Percentiles rank a stretch among this genome's conserved stretches.
phyloP scores from a whole-genome alignment of 129 eudicot genomes.

The Sambucus nigra region DNA sequence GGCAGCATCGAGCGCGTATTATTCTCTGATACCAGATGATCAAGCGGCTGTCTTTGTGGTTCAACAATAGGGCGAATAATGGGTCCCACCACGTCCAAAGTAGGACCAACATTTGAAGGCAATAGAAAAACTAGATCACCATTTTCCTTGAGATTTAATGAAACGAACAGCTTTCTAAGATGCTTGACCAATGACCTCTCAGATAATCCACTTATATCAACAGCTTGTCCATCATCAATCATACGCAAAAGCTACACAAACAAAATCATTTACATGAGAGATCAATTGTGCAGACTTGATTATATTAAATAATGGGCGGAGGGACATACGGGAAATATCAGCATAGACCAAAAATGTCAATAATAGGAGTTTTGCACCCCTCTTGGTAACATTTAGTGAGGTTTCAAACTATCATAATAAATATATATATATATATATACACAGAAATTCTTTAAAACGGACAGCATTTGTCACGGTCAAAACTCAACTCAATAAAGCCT shows the following conservation, averaged over 20 bases:
- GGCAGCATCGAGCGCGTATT: constrained; percentile 20
- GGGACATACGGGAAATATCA: too few species aligned
- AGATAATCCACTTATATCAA: constrained; percentile 86
- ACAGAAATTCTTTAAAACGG: too few species aligned
- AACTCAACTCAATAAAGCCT: too few species aligned
- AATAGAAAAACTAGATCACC: constrained; percentile 61
- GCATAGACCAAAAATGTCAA: too few species aligned
- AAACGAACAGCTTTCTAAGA: constrained; percentile 63
- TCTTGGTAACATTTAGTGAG: too few species aligned
- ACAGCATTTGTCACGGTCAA: too few species aligned
- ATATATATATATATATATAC: too few species aligned
- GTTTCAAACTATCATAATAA: too few species aligned
- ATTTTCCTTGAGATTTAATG: constrained; percentile 74
- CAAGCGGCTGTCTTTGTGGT: constrained; percentile 23
- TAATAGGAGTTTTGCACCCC: too few species aligned
- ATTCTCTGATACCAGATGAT: constrained; percentile 22
- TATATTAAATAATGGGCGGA: too few species aligned
- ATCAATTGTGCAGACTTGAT: neutral
- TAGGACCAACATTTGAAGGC: constrained; percentile 58
- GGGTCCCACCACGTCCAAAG: constrained; percentile 69
- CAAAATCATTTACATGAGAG: too few species aligned
- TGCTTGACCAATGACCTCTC: constrained; percentile 65
- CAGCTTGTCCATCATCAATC: constrained; percentile 99
- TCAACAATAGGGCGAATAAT: constrained; percentile 34
- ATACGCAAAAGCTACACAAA: constrained; percentile 71